Conservation (phyloP, 2,329 filamentous ascomycete genomes). For the Microdochium bolleyi region DNA sequence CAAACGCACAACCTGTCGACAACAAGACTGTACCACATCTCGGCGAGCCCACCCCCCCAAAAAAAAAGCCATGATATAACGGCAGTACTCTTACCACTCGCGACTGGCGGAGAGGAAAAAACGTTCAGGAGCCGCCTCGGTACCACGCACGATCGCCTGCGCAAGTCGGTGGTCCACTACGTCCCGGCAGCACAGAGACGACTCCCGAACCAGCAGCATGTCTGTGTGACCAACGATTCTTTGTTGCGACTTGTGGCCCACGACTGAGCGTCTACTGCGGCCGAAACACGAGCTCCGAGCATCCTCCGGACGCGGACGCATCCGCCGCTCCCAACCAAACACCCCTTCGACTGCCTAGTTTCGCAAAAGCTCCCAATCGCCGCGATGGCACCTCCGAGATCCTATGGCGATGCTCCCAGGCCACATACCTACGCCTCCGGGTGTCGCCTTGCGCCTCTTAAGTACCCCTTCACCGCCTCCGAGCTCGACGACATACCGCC, state of each 20-base stretch:
- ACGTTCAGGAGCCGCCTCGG: too few relatives aligned
- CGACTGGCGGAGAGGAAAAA: too few relatives aligned
- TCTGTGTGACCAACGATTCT: background rate
- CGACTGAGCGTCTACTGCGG: too few relatives aligned
- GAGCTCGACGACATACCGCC: slow-evolving; percentile 45
- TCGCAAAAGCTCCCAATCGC: background rate
- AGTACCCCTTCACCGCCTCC: slow-evolving; percentile 24
- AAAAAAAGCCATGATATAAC: too few relatives aligned
- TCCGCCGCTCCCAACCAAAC: background rate
- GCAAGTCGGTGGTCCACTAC: background rate
- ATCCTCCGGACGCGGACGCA: background rate
- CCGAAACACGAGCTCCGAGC: too few relatives aligned
- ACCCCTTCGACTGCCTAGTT: background rate
- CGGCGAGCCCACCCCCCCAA: too few relatives aligned
- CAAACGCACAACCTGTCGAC: too few relatives aligned
- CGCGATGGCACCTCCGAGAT: background rate
- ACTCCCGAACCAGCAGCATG: background rate
- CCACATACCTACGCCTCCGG: slow-evolving; percentile 51
- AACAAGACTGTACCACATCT: too few relatives aligned
- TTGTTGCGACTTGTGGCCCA: background rate
- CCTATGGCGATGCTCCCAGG: slow-evolving; percentile 11
- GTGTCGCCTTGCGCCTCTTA: slow-evolving; percentile 46
- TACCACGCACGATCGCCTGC: background rate
- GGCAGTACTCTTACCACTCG: too few relatives aligned
- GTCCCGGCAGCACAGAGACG: background rate